Percentiles rank a stretch among this genome's conserved stretches.
Conservation (phyloP, 768 basidiomycete species). For the Mrakia blollopis region DNA sequence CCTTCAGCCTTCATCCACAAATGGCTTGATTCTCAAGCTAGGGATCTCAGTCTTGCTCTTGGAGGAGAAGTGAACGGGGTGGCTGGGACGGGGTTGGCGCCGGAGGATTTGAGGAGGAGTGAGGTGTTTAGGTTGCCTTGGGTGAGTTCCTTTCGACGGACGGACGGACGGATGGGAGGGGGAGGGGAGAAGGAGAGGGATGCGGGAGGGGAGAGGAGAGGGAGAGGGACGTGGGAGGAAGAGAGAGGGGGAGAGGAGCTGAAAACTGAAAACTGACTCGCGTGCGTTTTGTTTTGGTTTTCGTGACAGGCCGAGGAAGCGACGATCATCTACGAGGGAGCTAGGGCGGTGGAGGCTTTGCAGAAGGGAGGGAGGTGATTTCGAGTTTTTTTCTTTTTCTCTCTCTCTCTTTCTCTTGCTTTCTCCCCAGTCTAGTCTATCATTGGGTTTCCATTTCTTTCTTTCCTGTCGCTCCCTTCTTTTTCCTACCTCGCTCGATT, state of each 20-base stretch:
- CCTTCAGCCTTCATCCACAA: conserved; percentile 74
- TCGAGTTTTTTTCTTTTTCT: background rate
- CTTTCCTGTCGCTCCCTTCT: too few relatives aligned
- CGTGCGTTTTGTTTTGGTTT: background rate
- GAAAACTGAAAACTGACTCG: background rate
- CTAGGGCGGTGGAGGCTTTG: conserved; percentile 12
- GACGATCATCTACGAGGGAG: conserved; percentile 75
- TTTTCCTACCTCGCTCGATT: too few relatives aligned
- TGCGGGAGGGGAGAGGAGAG: background rate
- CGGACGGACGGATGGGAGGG: too few relatives aligned
- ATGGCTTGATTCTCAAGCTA: conserved; percentile 86
- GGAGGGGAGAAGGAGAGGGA: conserved; percentile 13
- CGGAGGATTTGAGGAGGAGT: conserved; percentile 79
- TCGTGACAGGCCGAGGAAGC: conserved; percentile 52
- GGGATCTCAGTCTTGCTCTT: conserved; percentile 82
- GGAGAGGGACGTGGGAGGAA: background rate
- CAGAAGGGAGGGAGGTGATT: conserved; percentile 1
- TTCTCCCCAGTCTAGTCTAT: background rate
- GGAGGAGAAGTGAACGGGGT: conserved; percentile 63
- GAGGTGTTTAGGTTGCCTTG: conserved; percentile 89
- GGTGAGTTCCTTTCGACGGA: conserved; percentile 65
- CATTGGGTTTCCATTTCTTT: too few relatives aligned
- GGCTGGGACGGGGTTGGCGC: conserved; percentile 54
- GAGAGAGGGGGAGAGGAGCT: too few relatives aligned
- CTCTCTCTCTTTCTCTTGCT: background rate